These are phyloP conservation scores for Heterococcus sp. DNA, from an alignment of 108 stramenopile species.

Conservation along the genomic window DNA sequence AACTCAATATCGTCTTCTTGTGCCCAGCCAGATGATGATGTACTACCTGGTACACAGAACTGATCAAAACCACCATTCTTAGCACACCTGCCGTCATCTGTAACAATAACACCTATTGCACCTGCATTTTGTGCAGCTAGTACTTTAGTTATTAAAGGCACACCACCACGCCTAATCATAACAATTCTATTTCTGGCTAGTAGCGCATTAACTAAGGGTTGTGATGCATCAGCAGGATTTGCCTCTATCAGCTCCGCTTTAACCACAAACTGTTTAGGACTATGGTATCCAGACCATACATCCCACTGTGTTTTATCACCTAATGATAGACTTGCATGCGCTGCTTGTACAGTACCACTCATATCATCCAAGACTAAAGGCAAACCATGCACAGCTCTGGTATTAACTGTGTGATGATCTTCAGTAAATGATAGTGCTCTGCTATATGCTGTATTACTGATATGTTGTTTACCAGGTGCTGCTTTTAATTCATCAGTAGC, in stretches of 20 bases:
- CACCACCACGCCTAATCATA: slow-evolving; percentile 6
- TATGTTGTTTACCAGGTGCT: background rate
- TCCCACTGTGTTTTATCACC: background rate
- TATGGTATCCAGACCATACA: background rate
- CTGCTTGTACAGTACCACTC: background rate
- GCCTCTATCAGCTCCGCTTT: slow-evolving; percentile 30
- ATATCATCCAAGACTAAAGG: slow-evolving; percentile 13
- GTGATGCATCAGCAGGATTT: slow-evolving; percentile 10
- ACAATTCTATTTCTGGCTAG: slow-evolving; percentile 15
- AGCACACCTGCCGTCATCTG: slow-evolving; percentile 26
- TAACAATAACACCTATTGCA: slow-evolving; percentile 28
- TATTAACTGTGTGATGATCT: background rate
- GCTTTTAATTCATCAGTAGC: background rate
- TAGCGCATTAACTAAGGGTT: slow-evolving; percentile 7
- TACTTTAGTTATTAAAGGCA: background rate
- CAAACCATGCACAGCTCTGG: slow-evolving; percentile 16
- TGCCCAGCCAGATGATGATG: slow-evolving; percentile 33
- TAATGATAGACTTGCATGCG: background rate
- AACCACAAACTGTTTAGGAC: slow-evolving; percentile 13
- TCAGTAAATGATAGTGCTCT: background rate
- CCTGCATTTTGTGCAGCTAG: slow-evolving; percentile 27
- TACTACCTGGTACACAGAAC: slow-evolving; percentile 30
- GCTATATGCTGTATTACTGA: background rate
- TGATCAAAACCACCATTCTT: slow-evolving; percentile 4
- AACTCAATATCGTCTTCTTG: too few species aligned